A percentile compares a stretch with the other conserved stretches of the same genome.
Conservation (phyloP, 371 early-diverging fungal genomes). For the Syncephalastrum racemosum region DNA sequence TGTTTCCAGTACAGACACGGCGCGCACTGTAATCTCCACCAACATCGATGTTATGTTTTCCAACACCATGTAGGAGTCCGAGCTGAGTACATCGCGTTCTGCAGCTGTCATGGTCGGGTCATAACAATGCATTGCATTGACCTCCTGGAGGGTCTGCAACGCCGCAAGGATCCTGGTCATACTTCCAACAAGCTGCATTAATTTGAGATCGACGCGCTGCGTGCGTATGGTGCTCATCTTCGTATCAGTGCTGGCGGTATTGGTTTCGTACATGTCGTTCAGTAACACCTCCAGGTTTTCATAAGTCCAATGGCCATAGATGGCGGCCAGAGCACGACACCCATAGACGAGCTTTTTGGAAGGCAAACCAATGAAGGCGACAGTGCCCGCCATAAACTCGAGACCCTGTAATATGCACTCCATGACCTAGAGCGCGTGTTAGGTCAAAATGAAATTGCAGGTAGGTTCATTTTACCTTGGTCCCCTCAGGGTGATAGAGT, state of each 20-base stretch:
- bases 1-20: conserved; percentile 40
- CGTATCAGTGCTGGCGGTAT: conserved; percentile 5
- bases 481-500: conserved; percentile 23
- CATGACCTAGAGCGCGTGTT: conserved; percentile 30
- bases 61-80: conserved; percentile 10
- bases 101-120: conserved; percentile 3
- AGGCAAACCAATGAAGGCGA: conserved; percentile 33
- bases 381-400: conserved; percentile 36
- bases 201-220: conserved; percentile 32
- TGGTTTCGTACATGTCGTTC: not conserved
- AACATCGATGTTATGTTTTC: conserved; percentile 36
- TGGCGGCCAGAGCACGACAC: conserved; percentile 29
- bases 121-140: conserved; percentile 1
- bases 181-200: conserved; percentile 44
- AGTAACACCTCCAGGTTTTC: conserved; percentile 30
- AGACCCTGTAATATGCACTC: conserved; percentile 34
- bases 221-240: conserved; percentile 8
- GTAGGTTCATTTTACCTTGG: conserved; percentile 22
- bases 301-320: conserved; percentile 41
- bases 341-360: conserved; percentile 26
- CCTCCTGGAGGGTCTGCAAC: conserved; percentile 28
- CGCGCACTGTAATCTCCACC: conserved; percentile 37
- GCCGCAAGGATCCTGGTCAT: conserved; percentile 30
- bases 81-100: not conserved
- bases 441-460: too few relatives aligned